Conservation (phyloP, 176 grass and related monocot genomes). For the Tuctoria greenei region DNA sequence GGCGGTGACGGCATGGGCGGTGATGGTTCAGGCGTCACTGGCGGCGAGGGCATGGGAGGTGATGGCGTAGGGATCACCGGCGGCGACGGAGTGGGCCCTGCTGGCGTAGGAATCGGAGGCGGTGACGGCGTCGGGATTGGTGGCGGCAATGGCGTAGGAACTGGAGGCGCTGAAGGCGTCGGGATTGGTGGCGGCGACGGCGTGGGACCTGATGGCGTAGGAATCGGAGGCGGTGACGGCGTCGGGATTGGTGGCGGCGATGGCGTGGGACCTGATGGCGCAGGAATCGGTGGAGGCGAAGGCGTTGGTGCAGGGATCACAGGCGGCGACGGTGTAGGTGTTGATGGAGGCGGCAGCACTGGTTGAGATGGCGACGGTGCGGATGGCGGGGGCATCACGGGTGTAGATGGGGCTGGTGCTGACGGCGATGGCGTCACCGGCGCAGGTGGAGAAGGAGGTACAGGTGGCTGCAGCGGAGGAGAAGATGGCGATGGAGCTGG, state of each 20-base stretch:
- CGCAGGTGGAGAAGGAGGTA: not conserved
- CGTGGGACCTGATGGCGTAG: not conserved
- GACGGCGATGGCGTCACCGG: conserved; percentile 13
- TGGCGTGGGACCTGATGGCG: not conserved
- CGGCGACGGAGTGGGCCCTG: not conserved
- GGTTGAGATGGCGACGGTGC: not conserved
- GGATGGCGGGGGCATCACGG: not conserved
- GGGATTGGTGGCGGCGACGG: not conserved
- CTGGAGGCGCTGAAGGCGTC: not conserved
- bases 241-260: not conserved
- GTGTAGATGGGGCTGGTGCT: not conserved
- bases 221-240: not conserved
- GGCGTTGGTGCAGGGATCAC: not conserved
- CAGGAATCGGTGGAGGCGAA: not conserved
- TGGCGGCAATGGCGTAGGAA: not conserved
- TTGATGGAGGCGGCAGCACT: not conserved
- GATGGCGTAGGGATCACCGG: not conserved
- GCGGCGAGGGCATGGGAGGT: not conserved
- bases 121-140: not conserved
- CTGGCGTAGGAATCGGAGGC: not conserved
- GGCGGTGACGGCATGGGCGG: not conserved
- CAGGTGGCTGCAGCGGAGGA: not conserved
- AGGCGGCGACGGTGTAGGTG: not conserved
- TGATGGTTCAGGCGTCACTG: not conserved
- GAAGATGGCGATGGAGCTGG: not conserved